Percentiles rank a stretch among this genome's conserved stretches.
phyloP scores from a whole-genome alignment of 2,329 filamentous ascomycete genomes.

The Diaporthe sp. region DNA sequence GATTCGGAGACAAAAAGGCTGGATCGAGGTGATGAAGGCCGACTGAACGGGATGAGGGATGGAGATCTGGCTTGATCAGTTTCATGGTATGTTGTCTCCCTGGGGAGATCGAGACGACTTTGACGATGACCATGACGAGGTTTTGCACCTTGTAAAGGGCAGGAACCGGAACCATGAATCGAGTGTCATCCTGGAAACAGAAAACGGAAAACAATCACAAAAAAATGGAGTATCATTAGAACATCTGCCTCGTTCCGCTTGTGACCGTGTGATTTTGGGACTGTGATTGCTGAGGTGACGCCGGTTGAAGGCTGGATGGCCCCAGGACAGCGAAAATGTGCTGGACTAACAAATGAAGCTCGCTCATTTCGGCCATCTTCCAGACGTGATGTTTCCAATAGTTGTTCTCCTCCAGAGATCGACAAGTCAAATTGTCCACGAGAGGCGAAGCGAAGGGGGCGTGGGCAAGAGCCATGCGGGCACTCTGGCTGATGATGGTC shows the following conservation, averaged over 20 bases:
- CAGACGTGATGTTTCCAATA: background rate
- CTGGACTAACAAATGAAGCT: background rate
- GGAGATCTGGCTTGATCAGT: background rate
- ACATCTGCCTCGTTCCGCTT: background rate
- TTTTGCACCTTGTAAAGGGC: slow-evolving; percentile 19
- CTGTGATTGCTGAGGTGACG: background rate
- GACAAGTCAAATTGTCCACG: background rate
- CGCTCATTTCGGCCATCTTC: background rate
- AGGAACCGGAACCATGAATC: background rate
- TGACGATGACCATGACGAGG: background rate
- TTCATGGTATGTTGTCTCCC: background rate
- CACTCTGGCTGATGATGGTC: background rate
- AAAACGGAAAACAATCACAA: background rate
- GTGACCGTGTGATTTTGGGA: background rate
- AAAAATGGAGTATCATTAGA: slow-evolving; percentile 7
- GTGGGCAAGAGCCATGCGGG: background rate
- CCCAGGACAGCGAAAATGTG: background rate
- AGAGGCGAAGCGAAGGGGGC: background rate
- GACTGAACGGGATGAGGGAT: background rate
- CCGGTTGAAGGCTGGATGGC: background rate
- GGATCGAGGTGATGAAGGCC: background rate
- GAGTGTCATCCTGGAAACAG: background rate
- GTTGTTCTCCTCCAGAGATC: background rate
- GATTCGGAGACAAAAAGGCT: background rate
- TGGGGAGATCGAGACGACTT: background rate